A percentile compares a stretch with the other conserved stretches of the same genome.
These are phyloP conservation scores for Orychophragmus violaceus DNA, from an alignment of 345 rosid species.

Conservation along the genomic window DNA sequence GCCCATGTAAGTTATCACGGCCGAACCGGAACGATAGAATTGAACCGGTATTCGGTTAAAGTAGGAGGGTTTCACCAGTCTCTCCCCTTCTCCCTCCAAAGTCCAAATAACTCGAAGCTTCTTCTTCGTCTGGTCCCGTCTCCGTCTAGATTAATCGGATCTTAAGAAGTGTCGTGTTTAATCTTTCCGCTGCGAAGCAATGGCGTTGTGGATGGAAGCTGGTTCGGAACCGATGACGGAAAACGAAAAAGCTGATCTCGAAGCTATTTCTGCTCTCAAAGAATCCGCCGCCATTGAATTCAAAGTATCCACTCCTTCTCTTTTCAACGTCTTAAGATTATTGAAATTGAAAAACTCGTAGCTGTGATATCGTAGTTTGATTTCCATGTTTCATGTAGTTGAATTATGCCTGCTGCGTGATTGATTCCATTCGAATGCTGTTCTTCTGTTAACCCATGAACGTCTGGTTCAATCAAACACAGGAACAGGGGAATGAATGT, in stretches of 20 bases:
- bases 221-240: conserved; percentile 66
- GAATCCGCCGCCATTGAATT: conserved; percentile 84
- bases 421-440: not conserved
- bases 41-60: not conserved
- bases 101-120: conserved; percentile 21
- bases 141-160: conserved; percentile 19
- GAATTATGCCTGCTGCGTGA: too few relatives aligned
- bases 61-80: not conserved
- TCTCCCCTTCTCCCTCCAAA: conserved; percentile 14
- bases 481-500: conserved; percentile 83
- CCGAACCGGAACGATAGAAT: not conserved
- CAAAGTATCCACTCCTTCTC: conserved; percentile 46
- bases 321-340: not conserved
- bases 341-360: too few relatives aligned
- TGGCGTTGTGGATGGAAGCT: conserved; percentile 88
- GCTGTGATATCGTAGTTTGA: too few relatives aligned
- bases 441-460: not conserved
- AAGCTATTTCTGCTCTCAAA: conserved; percentile 70
- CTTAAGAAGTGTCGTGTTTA: not conserved
- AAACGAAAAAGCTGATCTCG: conserved; percentile 60
- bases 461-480: conserved; percentile 4
- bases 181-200: conserved; percentile 16
- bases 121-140: not conserved
- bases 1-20: not conserved
- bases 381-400: not conserved